Evolutionary conservation across 257 asterid genomes (phyloP).

Genomic region (Nicotiana noctiflora): DNA sequence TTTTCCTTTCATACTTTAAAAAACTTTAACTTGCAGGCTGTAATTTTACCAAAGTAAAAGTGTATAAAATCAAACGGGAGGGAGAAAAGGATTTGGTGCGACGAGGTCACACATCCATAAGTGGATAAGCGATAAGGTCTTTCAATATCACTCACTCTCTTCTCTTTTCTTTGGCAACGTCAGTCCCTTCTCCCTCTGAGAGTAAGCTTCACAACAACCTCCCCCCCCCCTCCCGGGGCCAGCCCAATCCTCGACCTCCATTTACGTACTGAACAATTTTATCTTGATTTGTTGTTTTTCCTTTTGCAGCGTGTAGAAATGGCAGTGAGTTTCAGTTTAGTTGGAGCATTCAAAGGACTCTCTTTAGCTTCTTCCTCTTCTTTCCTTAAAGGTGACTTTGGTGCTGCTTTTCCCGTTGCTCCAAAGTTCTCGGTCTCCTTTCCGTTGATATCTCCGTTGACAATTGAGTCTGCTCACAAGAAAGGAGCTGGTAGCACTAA

Average conservation of each 20-base stretch:
- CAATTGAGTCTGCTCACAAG: conserved; percentile 90
- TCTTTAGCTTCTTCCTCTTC: conserved; percentile 53
- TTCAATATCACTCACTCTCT: not conserved
- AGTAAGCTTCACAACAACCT: not conserved
- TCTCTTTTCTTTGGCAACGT: not conserved
- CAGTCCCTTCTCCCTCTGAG: not conserved
- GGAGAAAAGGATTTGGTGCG: no score
- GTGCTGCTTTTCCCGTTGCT: conserved; percentile 28
- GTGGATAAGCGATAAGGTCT: not conserved
- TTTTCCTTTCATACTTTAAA: no score
- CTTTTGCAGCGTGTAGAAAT: conserved; percentile 15
- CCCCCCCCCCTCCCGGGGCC: no score
- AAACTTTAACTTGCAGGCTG: no score
- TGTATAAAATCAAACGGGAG: no score
- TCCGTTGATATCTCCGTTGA: conserved; percentile 49
- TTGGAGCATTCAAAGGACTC: conserved; percentile 62
- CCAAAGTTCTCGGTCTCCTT: conserved; percentile 39
- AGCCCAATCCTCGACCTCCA: no score
- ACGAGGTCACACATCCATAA: no score
- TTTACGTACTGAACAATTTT: no score
- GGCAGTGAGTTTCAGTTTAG: conserved; percentile 74
- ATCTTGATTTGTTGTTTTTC: not conserved
- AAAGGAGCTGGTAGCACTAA: conserved; percentile 98
- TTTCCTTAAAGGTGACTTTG: conserved; percentile 54
- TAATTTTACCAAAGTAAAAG: no score